Conservation (phyloP, 805 yeast genomes). For the Saccharomycopsis synnaedendra region DNA sequence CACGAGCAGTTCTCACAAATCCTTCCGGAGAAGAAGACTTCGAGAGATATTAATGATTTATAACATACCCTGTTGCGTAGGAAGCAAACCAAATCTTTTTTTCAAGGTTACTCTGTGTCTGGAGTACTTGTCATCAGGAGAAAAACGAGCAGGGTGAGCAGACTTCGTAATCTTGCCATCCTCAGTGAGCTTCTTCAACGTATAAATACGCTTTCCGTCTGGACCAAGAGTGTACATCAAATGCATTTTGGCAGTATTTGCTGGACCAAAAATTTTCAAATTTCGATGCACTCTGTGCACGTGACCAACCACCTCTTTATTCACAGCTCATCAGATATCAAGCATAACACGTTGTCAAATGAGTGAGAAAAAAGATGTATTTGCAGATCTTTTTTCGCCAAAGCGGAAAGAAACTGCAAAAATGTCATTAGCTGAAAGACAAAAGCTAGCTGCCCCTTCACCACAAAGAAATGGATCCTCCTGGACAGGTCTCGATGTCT, state of each 20-base stretch:
- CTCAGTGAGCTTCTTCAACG: conserved; percentile 71
- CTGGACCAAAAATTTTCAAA: background rate
- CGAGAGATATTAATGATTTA: too few species aligned
- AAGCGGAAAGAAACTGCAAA: conserved; percentile 12
- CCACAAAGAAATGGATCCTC: background rate
- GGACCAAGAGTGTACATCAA: conserved; percentile 94
- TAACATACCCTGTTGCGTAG: conserved; percentile 49
- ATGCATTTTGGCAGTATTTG: conserved; percentile 58
- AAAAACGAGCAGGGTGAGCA: conserved; percentile 99
- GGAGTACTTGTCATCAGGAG: conserved; percentile 98
- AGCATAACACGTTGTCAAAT: too few species aligned
- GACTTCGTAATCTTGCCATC: conserved; percentile 93
- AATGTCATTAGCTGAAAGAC: conserved; percentile 11
- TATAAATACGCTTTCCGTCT: conserved; percentile 93
- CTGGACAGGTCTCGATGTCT: too few species aligned
- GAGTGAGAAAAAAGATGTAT: conserved; percentile 9
- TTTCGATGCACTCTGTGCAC: background rate
- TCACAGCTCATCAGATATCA: too few species aligned
- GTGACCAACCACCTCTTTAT: too few species aligned
- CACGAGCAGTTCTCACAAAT: too few species aligned
- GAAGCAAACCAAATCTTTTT: conserved; percentile 84
- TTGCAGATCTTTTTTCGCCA: conserved; percentile 16
- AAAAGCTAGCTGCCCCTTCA: conserved; percentile 2
- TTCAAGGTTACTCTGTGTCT: conserved; percentile 97
- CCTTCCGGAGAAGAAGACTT: too few species aligned